phyloP scores from a whole-genome alignment of 768 basidiomycete species.

The Lactarius tabidus region DNA sequence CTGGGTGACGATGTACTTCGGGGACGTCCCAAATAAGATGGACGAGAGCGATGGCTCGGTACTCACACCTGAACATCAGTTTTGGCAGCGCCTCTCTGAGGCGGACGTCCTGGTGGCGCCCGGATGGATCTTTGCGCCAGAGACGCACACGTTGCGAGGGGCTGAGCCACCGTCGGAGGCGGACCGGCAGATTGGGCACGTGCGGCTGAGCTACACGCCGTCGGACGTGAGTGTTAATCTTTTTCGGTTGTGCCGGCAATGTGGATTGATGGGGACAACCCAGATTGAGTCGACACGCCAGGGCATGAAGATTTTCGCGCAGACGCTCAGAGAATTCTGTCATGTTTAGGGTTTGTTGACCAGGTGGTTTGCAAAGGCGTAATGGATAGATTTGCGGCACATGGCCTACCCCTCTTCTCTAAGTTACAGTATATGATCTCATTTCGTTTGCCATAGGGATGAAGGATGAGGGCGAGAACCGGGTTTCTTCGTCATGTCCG shows the following conservation, averaged over 20 bases:
- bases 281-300: constrained; percentile 24
- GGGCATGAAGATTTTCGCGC: constrained; percentile 19
- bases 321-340: constrained; percentile 17
- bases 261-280: not conserved
- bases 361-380: not conserved
- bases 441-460: not conserved
- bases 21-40: constrained; percentile 46
- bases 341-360: not conserved
- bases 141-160: constrained; percentile 25
- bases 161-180: not conserved
- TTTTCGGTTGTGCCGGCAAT: not conserved
- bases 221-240: constrained; percentile 39
- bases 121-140: constrained; percentile 49
- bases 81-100: constrained; percentile 59
- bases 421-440: too few relatives aligned
- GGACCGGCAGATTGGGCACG: constrained; percentile 41
- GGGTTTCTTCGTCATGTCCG: not conserved
- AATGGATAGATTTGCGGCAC: not conserved
- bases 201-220: constrained; percentile 56
- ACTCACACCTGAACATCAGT: constrained; percentile 49
- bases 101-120: constrained; percentile 62
- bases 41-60: constrained; percentile 29
- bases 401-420: not conserved
- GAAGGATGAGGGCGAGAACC: not conserved
- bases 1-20: constrained; percentile 65